A percentile compares a stretch with the other conserved stretches of the same genome.
Conservation (phyloP, 164 flowering plant species). For the Kalanchoe fedtschenkoi region DNA sequence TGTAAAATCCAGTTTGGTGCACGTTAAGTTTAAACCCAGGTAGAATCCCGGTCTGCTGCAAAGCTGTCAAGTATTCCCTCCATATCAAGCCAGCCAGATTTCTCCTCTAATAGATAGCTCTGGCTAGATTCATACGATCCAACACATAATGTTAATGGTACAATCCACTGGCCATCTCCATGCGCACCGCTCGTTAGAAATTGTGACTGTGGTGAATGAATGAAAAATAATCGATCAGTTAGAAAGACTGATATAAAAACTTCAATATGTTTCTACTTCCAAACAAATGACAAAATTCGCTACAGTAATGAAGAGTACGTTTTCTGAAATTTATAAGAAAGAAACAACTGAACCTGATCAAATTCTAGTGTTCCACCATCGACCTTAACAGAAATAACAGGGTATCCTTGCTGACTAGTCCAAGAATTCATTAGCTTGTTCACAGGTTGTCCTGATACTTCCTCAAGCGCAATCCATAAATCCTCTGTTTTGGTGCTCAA, state of each 20-base stretch:
- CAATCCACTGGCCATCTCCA: slow-evolving; percentile 87
- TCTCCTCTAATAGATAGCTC: slow-evolving; percentile 1
- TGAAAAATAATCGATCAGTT: background rate
- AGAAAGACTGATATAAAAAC: background rate
- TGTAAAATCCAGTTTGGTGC: slow-evolving; percentile 80
- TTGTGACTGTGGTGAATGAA: slow-evolving; percentile 47
- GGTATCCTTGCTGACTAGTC: slow-evolving; percentile 95
- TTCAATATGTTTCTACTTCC: background rate
- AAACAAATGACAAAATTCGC: background rate
- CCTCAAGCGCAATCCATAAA: slow-evolving; percentile 81
- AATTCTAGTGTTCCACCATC: slow-evolving; percentile 56
- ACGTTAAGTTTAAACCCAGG: slow-evolving; percentile 82
- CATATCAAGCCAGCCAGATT: background rate
- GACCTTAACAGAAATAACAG: slow-evolving; percentile 67
- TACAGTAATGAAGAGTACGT: background rate
- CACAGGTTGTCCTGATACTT: slow-evolving; percentile 87
- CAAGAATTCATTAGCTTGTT: slow-evolving; percentile 78
- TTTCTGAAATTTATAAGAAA: background rate
- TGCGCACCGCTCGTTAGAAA: slow-evolving; percentile 63
- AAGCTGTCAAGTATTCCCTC: slow-evolving; percentile 6
- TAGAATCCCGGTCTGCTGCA: slow-evolving; percentile 1
- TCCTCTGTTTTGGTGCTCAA: slow-evolving; percentile 91
- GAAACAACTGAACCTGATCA: slow-evolving; percentile 59
- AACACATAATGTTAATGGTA: slow-evolving; percentile 71
- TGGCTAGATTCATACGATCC: slow-evolving; percentile 40